Base-by-base conservation (phyloP, 1,284 basidiomycete species). In the Erythrobasidium hasegawianum region DNA sequence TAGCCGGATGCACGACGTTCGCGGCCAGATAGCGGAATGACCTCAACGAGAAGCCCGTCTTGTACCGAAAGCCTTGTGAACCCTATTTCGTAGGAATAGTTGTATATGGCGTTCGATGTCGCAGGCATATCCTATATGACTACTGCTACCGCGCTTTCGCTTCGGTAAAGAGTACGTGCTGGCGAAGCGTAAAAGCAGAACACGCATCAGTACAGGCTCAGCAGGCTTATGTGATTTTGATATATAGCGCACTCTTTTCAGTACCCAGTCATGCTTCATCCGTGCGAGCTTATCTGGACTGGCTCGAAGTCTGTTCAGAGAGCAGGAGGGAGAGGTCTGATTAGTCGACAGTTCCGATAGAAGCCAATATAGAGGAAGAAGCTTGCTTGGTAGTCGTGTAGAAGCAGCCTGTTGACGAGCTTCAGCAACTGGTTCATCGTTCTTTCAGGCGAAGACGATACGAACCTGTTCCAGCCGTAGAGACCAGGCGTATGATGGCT, bases 351-450 rank as follows among this genome's bases (percentile, higher is more conserved):
- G 33, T 4, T 11, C 11, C 4, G 33, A 33, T 11, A 11, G 33
- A 33, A 11, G 33, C 5, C 11, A 33, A 11, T 33, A 33, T 5
- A 11, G 67, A 60, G 8, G 66, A 66, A 20, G 69, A 57, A 27
- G 66, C 54, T 16, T 68, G 67, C 57, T 61, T 68, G 2, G 67
- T 68, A 29, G 69, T 70, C 2, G 69, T 70, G 58, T 70, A 70
- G 57, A 70, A 70, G 47, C 67, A 55, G 40, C 69, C 69, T 56
- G 58, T 13, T 24, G 5, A 14, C 5, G 5, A n/a, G 22, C 8
- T 5, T 47, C 43, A 47, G 43, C n/a, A 10, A n/a, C 40, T 41
- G 10, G 10, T n/a, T 41, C 40, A 10, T 41, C n/a, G 40, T 47
- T 7, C 41, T 29, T 22, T 3, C 22, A 14, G 9, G 7, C 8